phyloP scores from a whole-genome alignment of 306 rosid genomes.

The Fragaria vesca region DNA sequence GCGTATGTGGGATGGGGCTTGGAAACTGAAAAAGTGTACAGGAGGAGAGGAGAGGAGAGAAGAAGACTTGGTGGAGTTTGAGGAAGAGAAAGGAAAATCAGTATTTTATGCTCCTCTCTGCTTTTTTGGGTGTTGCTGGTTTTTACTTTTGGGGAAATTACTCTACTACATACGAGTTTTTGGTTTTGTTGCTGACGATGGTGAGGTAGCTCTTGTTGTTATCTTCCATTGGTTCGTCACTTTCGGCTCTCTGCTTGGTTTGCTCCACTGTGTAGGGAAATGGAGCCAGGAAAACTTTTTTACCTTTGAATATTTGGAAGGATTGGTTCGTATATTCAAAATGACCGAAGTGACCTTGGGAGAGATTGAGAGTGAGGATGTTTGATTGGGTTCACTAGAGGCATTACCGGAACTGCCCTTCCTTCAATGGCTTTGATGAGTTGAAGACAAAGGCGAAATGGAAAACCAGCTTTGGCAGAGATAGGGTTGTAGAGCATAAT shows the following conservation, averaged over 20 bases:
- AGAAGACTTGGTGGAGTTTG: constrained; percentile 4
- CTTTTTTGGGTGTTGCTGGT: constrained; percentile 9
- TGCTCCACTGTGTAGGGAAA: constrained; percentile 50
- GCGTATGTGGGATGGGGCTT: background rate
- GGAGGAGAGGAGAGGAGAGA: too few relatives aligned
- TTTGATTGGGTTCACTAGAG: background rate
- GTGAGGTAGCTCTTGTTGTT: constrained; percentile 16
- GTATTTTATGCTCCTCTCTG: constrained; percentile 15
- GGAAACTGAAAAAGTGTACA: background rate
- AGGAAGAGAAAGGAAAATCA: constrained; percentile 18
- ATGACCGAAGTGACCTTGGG: constrained; percentile 37
- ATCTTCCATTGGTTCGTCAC: constrained; percentile 76
- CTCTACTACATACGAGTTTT: constrained; percentile 2
- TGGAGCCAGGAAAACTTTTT: constrained; percentile 17
- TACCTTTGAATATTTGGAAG: constrained; percentile 9
- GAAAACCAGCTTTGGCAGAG: background rate
- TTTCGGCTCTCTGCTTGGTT: constrained; percentile 54
- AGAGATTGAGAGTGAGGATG: background rate
- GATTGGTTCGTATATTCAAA: background rate
- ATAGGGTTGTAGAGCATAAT: background rate
- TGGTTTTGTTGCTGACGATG: background rate
- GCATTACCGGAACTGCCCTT: constrained; percentile 2
- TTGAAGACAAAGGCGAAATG: background rate
- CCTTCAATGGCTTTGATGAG: constrained; percentile 3
- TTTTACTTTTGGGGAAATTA: constrained; percentile 12